Conservation (phyloP, 371 early-diverging fungal species). For the Dinochytrium kinnereticum region DNA sequence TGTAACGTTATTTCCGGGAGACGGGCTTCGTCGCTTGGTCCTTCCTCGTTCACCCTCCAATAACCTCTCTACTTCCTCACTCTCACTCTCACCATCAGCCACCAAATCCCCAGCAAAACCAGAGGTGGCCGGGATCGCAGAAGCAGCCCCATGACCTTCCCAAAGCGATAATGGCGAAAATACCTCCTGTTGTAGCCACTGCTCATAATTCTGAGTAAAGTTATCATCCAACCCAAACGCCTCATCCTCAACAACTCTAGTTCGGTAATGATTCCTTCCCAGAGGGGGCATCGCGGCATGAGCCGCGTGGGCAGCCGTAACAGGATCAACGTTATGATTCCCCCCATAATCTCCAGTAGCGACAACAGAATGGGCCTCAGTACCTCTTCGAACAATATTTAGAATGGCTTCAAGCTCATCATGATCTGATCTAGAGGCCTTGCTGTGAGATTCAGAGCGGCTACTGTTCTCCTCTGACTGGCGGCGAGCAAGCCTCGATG, state of each 20-base stretch:
- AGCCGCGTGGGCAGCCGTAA: neutral
- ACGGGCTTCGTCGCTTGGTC: neutral
- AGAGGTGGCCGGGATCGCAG: neutral
- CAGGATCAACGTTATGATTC: neutral
- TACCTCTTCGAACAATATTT: slow-evolving; percentile 10
- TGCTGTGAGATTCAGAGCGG: too few species aligned
- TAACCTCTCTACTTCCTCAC: neutral
- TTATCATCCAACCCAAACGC: slow-evolving; percentile 41
- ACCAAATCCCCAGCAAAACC: neutral
- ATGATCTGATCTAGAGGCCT: neutral
- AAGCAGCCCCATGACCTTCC: neutral
- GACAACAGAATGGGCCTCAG: neutral
- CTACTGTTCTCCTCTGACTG: neutral
- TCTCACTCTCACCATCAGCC: neutral
- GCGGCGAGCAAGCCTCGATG: too few species aligned
- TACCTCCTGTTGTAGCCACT: slow-evolving; percentile 72
- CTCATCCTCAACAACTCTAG: slow-evolving; percentile 2
- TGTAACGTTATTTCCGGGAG: neutral
- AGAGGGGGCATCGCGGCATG: neutral
- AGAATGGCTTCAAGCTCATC: slow-evolving; percentile 26
- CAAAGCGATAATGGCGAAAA: slow-evolving; percentile 7
- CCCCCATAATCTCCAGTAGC: neutral
- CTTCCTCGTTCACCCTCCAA: slow-evolving; percentile 1
- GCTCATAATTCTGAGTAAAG: slow-evolving; percentile 63
- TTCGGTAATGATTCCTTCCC: slow-evolving; percentile 8